A percentile compares a stretch with the other conserved stretches of the same genome.
These are phyloP conservation scores for Ophiostoma perfectum DNA, from an alignment of 2,329 filamentous ascomycete species.

Conservation along the genomic window DNA sequence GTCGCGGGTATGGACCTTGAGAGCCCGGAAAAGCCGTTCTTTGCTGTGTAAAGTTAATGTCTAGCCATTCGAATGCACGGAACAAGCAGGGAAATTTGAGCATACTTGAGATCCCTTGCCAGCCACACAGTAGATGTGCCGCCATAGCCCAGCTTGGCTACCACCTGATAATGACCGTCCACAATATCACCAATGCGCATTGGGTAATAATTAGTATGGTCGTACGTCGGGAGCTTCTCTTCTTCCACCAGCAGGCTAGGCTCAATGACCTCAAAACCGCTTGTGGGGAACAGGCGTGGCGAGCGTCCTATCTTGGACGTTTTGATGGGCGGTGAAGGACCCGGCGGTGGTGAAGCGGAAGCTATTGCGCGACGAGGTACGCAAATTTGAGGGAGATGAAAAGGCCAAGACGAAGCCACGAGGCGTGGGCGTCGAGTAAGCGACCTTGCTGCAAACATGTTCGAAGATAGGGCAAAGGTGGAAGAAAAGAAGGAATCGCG, in stretches of 20 bases:
- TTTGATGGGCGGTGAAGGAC: not conserved
- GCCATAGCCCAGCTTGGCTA: not conserved
- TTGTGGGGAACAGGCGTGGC: not conserved
- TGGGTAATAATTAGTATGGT: not conserved
- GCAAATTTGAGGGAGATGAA: not conserved
- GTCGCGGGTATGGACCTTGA: not conserved
- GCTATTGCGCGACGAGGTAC: not conserved
- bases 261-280: not conserved
- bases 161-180: not conserved
- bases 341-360: not conserved
- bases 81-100: not conserved
- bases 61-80: not conserved
- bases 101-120: not conserved
- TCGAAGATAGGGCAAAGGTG: not conserved
- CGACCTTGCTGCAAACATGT: not conserved
- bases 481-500: not conserved
- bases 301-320: not conserved
- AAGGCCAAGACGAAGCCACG: not conserved
- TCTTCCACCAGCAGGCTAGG: not conserved
- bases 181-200: not conserved
- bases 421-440: not conserved
- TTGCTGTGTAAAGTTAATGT: not conserved
- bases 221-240: constrained; percentile 5
- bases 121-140: not conserved
- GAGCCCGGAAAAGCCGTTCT: not conserved